Base-by-base conservation (phyloP, 345 rosid genomes). In the Pistacia vera region DNA sequence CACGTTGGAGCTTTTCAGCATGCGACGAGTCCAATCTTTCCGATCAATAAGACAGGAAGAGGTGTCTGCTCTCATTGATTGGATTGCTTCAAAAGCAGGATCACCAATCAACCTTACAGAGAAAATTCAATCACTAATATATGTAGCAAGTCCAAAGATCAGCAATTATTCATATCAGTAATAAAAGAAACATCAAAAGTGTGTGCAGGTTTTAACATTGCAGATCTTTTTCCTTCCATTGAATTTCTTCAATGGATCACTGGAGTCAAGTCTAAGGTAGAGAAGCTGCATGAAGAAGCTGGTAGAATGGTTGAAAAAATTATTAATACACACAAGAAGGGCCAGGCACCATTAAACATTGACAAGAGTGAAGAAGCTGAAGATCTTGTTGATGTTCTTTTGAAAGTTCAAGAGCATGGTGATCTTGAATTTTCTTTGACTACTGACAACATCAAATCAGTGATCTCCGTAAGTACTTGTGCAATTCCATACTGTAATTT, bases 221-320 rank as follows among this genome's bases (percentile, higher is more conserved):
- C 63, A 3, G 85, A 82, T 70, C 0, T 56, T 8, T 82, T 56
- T 52, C 88, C 88, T 70, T 85, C 85, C 14, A 20, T 55, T 1
- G 63, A 49, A 62, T 46, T 68, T 30, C 68, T 85, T 44, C 80
- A 20, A 3, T 22, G 59, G 54, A 48, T 80, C 4, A 73, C 57
- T 30, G 75, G 85, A 13, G n/a, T n/a, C n/a, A n/a, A n/a, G n/a
- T n/a, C n/a, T n/a, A n/a, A n/a, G n/a, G n/a, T 38, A 38, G 44
- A 38, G 44, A 38, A 38, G 44, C 5, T 38, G 3, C 44, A 38
- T 38, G 8, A 8, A 4, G 8, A 4, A 41, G 7, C 46, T 41
- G 46, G 5, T 41, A 41, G 46, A 41, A 41, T 41, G 5, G 7
- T 41, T 6, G 46, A 41, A 41, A 41, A 8, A 5, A 41, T 41